A percentile compares a stretch with the other conserved stretches of the same genome.
Conservation (phyloP, 1,139 yeast genomes). For the Entelexis paramagnoliae region DNA sequence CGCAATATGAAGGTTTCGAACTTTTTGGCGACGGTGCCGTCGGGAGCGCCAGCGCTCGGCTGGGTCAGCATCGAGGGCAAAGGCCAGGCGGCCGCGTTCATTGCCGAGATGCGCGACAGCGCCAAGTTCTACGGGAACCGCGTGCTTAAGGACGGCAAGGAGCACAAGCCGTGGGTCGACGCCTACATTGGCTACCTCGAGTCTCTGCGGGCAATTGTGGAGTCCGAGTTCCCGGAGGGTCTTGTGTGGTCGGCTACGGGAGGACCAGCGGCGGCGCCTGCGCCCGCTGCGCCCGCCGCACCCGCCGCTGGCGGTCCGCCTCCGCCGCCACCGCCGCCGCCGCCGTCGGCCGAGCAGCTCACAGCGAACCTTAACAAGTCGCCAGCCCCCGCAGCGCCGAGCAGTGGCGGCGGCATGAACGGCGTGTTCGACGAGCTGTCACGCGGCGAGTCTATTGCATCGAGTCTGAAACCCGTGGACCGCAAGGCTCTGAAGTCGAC, state of each 20-base stretch:
- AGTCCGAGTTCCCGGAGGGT: constrained; percentile 72
- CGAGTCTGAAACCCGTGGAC: constrained; percentile 83
- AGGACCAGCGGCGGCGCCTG: constrained; percentile 29
- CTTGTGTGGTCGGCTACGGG: constrained; percentile 60
- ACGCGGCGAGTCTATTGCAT: constrained; percentile 73
- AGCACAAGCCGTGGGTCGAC: constrained; percentile 72
- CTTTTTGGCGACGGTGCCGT: constrained; percentile 73
- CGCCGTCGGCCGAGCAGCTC: constrained; percentile 32
- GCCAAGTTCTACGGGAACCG: constrained; percentile 93
- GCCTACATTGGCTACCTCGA: constrained; percentile 53
- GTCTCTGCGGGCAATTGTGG: constrained; percentile 59
- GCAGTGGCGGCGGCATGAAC: constrained; percentile 47
- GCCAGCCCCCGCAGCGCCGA: constrained; percentile 32
- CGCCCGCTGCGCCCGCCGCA: constrained; percentile 29
- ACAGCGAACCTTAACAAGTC: constrained; percentile 28
- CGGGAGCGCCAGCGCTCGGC: constrained; percentile 81
- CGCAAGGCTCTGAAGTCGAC: constrained; percentile 34
- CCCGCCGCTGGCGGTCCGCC: constrained; percentile 29
- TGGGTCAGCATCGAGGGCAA: constrained; percentile 69
- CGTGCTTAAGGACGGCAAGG: constrained; percentile 71
- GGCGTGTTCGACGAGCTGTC: constrained; percentile 91
- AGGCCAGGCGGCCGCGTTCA: constrained; percentile 50
- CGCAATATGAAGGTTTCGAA: constrained; percentile 47
- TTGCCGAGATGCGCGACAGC: constrained; percentile 79
- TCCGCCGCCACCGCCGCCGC: constrained; percentile 36